Percentiles rank a stretch among this genome's conserved stretches.
These are phyloP conservation scores for Trichoderma koningiopsis DNA, from an alignment of 2,329 filamentous ascomycete genomes.

Conservation along the genomic window DNA sequence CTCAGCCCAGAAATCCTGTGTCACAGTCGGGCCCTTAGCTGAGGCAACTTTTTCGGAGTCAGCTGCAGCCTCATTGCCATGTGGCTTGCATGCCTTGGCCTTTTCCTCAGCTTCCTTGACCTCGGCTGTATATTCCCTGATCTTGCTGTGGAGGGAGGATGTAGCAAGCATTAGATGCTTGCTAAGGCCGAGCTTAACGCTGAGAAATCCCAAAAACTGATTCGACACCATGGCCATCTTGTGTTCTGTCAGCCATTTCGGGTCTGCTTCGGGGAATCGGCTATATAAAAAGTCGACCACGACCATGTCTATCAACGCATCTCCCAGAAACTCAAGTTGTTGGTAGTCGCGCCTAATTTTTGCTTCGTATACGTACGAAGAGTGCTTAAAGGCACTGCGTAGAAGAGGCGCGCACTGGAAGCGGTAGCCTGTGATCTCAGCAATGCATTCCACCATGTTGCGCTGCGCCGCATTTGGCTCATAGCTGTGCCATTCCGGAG, in stretches of 20 bases:
- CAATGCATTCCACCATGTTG: conserved; percentile 67
- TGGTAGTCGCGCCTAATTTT: conserved; percentile 77
- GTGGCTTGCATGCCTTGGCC: conserved; percentile 37
- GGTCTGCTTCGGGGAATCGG: conserved; percentile 75
- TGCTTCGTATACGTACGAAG: conserved; percentile 79
- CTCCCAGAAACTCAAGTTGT: conserved; percentile 87
- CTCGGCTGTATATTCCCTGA: conserved; percentile 59
- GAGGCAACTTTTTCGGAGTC: not conserved
- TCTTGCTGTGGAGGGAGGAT: conserved; percentile 43
- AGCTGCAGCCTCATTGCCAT: conserved; percentile 22
- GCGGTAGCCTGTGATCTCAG: conserved; percentile 55
- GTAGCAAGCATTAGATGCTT: conserved; percentile 65
- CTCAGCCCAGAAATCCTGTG: conserved; percentile 67
- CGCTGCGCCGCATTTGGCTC: conserved; percentile 65
- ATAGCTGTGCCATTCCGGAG: conserved; percentile 70
- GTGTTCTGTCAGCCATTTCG: conserved; percentile 97
- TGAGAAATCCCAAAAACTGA: conserved; percentile 83
- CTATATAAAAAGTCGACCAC: conserved; percentile 82
- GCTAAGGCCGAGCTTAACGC: conserved; percentile 77
- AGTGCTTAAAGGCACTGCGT: conserved; percentile 83
- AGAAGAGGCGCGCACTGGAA: conserved; percentile 79
- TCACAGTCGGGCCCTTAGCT: not conserved
- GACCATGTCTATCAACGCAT: conserved; percentile 83
- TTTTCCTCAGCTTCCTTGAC: conserved; percentile 54
- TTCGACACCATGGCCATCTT: conserved; percentile 99